Conservation (phyloP, 139 green algal genomes). For the Dunaliella primolecta region DNA sequence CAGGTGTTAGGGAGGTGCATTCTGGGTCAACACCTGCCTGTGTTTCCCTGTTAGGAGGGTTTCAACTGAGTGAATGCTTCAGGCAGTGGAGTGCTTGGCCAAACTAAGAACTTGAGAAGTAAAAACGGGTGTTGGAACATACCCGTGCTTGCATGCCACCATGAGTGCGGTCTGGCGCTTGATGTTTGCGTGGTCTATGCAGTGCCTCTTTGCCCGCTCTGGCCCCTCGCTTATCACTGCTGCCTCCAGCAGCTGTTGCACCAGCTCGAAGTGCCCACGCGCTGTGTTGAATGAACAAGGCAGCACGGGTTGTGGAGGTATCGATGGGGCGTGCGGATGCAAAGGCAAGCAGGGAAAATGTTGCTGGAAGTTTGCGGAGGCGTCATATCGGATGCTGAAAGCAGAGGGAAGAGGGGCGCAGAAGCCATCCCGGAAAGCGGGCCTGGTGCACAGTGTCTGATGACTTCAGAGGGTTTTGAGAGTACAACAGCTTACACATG, state of each 20-base stretch:
- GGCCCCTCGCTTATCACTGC: constrained; percentile 43
- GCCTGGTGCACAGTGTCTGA: too few relatives aligned
- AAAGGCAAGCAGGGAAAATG: neutral
- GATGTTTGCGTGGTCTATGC: constrained; percentile 49
- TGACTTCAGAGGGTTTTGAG: too few relatives aligned
- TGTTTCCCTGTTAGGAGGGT: too few relatives aligned
- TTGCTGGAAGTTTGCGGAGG: too few relatives aligned
- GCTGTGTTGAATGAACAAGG: constrained; percentile 28
- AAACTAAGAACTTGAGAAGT: neutral
- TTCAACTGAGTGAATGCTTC: constrained; percentile 5
- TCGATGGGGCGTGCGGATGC: too few relatives aligned
- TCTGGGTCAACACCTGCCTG: neutral
- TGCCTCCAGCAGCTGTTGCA: constrained; percentile 50
- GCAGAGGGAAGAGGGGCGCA: too few relatives aligned
- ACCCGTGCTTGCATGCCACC: constrained; percentile 56
- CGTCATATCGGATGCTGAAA: too few relatives aligned
- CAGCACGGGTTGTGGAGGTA: too few relatives aligned
- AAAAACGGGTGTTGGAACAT: neutral
- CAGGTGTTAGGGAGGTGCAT: neutral
- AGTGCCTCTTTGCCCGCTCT: constrained; percentile 32
- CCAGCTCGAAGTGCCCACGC: constrained; percentile 43
- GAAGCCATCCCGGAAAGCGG: too few relatives aligned
- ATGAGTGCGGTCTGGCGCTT: constrained; percentile 53
- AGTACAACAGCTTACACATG: too few relatives aligned
- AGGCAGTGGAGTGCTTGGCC: neutral